Conservation (phyloP, 441 rosid species). For the Metrosideros polymorpha region DNA sequence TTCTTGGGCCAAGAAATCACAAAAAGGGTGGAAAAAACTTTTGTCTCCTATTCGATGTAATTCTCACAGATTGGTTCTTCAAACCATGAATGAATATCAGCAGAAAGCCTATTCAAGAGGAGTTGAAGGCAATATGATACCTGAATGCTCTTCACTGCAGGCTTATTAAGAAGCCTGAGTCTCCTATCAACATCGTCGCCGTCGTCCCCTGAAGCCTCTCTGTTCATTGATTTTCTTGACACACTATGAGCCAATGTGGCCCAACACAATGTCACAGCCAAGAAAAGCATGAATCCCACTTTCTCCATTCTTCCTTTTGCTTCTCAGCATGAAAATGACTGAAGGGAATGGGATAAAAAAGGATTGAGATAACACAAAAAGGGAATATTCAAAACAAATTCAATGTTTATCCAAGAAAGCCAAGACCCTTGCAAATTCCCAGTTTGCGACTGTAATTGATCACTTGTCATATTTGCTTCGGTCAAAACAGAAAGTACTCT, state of each 20-base stretch:
- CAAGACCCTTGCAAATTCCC: neutral
- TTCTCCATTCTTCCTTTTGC: neutral
- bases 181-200: constrained; percentile 11
- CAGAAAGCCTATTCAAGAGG: neutral
- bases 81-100: neutral
- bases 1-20: neutral
- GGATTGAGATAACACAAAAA: neutral
- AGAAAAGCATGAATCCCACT: neutral
- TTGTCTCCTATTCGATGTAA: neutral
- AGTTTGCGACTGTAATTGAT: neutral
- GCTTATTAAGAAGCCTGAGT: constrained; percentile 37
- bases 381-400: neutral
- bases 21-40: neutral
- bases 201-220: neutral
- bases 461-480: neutral
- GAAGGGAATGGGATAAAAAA: neutral
- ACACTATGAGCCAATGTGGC: neutral
- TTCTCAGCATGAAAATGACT: neutral
- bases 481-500: neutral
- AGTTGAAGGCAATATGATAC: neutral
- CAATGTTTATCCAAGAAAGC: neutral
- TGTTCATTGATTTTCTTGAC: neutral
- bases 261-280: neutral
- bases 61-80: neutral
- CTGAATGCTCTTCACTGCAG: constrained; percentile 32